Conservation (phyloP, 495 filamentous ascomycete species). For the Penicillium atrosanguineum region DNA sequence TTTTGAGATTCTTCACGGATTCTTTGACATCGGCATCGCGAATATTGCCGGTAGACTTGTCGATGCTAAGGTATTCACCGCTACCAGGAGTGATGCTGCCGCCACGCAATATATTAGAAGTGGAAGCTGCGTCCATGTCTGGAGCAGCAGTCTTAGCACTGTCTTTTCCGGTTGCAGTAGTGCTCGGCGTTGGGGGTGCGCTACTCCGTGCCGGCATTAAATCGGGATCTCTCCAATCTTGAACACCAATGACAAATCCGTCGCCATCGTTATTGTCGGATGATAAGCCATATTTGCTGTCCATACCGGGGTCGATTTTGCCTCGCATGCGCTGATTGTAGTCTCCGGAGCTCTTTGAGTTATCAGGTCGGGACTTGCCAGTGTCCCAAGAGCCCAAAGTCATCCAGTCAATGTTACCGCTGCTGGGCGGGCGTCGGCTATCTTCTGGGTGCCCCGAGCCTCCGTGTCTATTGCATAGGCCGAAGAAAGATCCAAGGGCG, state of each 20-base stretch:
- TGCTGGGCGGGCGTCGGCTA: conserved; percentile 72
- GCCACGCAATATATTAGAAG: conserved; percentile 51
- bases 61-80: conserved; percentile 61
- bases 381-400: conserved; percentile 66
- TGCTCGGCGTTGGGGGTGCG: conserved; percentile 26
- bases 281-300: conserved; percentile 17
- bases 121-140: conserved; percentile 31
- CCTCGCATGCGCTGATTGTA: conserved; percentile 6
- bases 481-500: conserved; percentile 52
- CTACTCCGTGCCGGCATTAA: conserved; percentile 50
- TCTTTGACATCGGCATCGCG: conserved; percentile 15
- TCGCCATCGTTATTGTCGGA: conserved; percentile 46
- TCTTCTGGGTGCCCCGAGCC: conserved; percentile 40
- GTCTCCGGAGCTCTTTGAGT: conserved; percentile 10
- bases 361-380: conserved; percentile 34
- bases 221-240: conserved; percentile 90
- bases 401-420: conserved; percentile 80
- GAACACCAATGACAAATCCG: conserved; percentile 85
- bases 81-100: conserved; percentile 76
- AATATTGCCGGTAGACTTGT: conserved; percentile 24
- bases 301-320: conserved; percentile 13
- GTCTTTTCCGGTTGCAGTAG: conserved; percentile 20
- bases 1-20: conserved; percentile 4
- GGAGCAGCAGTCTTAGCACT: conserved; percentile 20
- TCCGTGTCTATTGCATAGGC: conserved; percentile 38